Base-by-base conservation (phyloP, 345 rosid species). In the Salix caprea region DNA sequence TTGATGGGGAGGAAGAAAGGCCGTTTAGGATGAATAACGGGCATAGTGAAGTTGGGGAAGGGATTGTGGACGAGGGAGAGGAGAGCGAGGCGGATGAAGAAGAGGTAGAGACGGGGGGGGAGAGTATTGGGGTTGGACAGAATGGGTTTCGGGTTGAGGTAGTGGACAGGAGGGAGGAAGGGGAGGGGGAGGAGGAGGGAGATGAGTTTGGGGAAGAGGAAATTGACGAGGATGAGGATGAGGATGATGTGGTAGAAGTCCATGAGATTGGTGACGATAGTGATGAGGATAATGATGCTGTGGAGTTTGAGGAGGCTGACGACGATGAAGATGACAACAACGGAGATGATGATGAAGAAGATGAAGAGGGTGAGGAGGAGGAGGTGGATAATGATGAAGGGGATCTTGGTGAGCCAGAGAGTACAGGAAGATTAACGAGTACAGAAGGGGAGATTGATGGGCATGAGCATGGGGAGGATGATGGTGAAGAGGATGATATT, bases 391-490 rank as follows among this genome's bases (percentile, higher is more conserved):
- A 84, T 78, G 91, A 83, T 64, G 93, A 88, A 37, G 83, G 71
- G 30, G 87, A 81, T 64, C 68, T 77, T 72, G 74, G 69, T 7
- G 87, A 80, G 74, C 89, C 85, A 1, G 89, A 76, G 80, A 85
- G 82, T 72, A 82, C 82, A 2, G 83, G 88, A 18, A 69, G 87
- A 71, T 67, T 88, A 76, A 82, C 79, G 1, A 84, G 87, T 60
- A 82, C 89, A 5, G 89, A 87, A 58, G 92, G 90, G 26, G 95
- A 89, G 85, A 91, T 91, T 85, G 95, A 91, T 85, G 93, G 89
- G 18, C 93, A 91, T 86, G 95, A 91, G 65, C 91, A 88, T 56
- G 95, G 95, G 6, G 95, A 89, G 67, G 89, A 89, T 60, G 90
- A 87, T 74, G 91, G 74, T 18, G 91, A 82, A 24, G 92, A 72